Base-by-base conservation (phyloP, 2,329 filamentous ascomycete species). In the Kalmusia sp. region DNA sequence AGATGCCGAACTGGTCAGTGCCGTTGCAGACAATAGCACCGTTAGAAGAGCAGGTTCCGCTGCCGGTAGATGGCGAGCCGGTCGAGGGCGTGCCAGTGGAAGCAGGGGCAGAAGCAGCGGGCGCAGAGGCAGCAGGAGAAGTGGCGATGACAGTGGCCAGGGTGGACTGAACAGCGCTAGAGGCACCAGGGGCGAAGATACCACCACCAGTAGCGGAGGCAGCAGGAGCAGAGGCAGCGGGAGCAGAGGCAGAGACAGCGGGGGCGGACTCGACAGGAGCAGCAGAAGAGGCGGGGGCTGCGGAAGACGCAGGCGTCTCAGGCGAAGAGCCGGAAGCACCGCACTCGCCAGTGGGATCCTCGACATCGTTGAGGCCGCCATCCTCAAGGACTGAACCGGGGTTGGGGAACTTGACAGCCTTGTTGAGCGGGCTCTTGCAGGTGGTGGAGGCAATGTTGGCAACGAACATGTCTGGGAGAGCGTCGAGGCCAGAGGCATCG, bases 401-500 rank as follows among this genome's bases (percentile, higher is more conserved):
- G 65, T 89, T 79, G 3, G 88, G 87, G 77, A 88, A 93, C 22
- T 80, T 70, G 54, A 87, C 77, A 55, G 90, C 84, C 1, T 72
- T 68, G 37, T 72, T 72, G 38, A 86, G 81, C 0, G 63, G 66
- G 11, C 84, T 88, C 1, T 59, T 73, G 75, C 89, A 92, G 11
- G 47, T 50, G 8, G 40, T 78, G 56, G 81, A 79, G n/a, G 33
- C 65, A 54, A 92, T 77, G 76, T 95, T 95, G 60, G 88, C 87
- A 1, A 87, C 79, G 35, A 92, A 84, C 84, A 95, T 87, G 49
- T 87, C 79, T 0, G 91, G 91, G 34, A 96, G 87, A 0, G 77
- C 75, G 31, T 85, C 68, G 57, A 88, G 83, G 57, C 82, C 83
- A 2, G 79, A 71, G 45, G 84, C 66, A 37, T 85, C 83, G 49